phyloP scores from a whole-genome alignment of 2,329 filamentous ascomycete species.

The Leptodontidium sp. region DNA sequence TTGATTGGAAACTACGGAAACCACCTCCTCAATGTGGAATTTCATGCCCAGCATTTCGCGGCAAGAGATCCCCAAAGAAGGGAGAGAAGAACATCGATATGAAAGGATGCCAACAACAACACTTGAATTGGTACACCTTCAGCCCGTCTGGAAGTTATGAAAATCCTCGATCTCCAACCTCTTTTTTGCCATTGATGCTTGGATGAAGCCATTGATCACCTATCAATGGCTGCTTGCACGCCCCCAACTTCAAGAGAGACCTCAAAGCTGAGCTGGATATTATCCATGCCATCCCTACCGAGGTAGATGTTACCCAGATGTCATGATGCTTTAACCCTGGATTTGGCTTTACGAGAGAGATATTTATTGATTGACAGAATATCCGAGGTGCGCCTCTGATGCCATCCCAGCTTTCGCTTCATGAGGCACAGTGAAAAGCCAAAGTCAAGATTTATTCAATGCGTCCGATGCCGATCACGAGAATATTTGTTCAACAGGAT shows the following conservation, averaged over 20 bases:
- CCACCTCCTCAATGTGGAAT: constrained; percentile 5
- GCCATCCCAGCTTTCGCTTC: constrained; percentile 4
- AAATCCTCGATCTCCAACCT: neutral
- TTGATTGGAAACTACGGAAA: constrained; percentile 27
- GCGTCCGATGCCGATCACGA: neutral
- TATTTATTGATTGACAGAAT: neutral
- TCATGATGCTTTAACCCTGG: no score
- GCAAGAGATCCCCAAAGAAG: neutral
- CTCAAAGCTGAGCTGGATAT: neutral
- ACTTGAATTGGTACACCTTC: neutral
- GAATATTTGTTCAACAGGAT: constrained; percentile 9
- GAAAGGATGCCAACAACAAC: neutral
- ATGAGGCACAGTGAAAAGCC: neutral
- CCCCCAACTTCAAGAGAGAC: neutral
- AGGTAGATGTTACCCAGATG: no score
- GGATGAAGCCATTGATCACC: neutral
- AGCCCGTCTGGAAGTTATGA: neutral
- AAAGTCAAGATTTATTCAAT: neutral
- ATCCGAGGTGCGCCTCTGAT: constrained; percentile 9
- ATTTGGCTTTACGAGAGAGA: neutral
- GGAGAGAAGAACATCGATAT: neutral
- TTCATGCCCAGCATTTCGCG: constrained; percentile 7
- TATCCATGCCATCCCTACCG: neutral
- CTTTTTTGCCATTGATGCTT: neutral
- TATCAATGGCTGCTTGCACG: neutral